Percentiles rank a stretch among this genome's conserved stretches.
Conservation (phyloP, 2,329 filamentous ascomycete species). For the Westerdykella sp. region DNA sequence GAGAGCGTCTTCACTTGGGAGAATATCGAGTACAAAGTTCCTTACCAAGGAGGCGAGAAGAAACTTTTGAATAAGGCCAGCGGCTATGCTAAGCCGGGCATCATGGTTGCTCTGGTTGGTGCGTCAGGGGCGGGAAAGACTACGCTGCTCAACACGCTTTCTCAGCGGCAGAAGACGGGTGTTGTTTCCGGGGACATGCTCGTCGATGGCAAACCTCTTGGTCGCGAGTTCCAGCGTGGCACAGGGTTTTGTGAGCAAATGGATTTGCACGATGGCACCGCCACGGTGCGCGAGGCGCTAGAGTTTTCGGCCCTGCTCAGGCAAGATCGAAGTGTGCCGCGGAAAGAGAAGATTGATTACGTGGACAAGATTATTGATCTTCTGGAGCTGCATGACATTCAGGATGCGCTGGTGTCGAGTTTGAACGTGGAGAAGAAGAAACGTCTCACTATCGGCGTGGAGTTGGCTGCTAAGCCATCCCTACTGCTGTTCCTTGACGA, state of each 20-base stretch:
- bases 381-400: constrained; percentile 58
- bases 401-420: constrained; percentile 60
- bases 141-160: constrained; percentile 70
- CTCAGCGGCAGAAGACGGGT: constrained; percentile 63
- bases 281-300: constrained; percentile 61
- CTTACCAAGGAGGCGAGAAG: constrained; percentile 57
- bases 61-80: constrained; percentile 63
- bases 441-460: constrained; percentile 66
- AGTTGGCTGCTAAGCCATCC: constrained; percentile 55
- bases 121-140: constrained; percentile 79
- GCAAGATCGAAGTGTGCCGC: constrained; percentile 51
- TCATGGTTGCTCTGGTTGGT: constrained; percentile 76
- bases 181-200: constrained; percentile 63
- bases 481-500: constrained; percentile 67
- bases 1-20: constrained; percentile 37
- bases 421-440: constrained; percentile 66
- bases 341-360: constrained; percentile 58
- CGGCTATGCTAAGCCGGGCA: constrained; percentile 73
- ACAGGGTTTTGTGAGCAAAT: constrained; percentile 69
- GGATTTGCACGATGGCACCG: constrained; percentile 63
- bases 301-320: constrained; percentile 63
- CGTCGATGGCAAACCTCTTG: constrained; percentile 60
- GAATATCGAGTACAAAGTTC: constrained; percentile 60
- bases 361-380: constrained; percentile 61
- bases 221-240: constrained; percentile 58